Evolutionary conservation across 148 eudicot species (phyloP), one percentile per base, ranked within the genome.

Genomic region (Amaranthus cruentus): DNA sequence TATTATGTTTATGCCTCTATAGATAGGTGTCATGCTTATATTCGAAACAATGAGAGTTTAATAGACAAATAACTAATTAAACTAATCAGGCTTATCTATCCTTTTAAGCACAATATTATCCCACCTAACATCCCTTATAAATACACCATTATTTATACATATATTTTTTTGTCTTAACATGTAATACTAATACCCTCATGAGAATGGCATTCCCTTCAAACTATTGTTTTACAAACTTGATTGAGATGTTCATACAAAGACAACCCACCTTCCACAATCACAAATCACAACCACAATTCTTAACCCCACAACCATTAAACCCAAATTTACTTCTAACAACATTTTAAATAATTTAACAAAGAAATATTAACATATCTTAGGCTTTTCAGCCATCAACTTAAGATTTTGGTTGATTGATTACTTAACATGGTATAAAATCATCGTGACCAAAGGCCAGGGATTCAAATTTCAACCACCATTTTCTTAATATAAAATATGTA

Each of bases 151-250:
- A 73, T 62, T 62, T 49, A 2, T 42, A 5, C 61, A 51, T 68
- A 44, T 62, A 46, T 42, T 54, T 14, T 44, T 15, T 54, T 73
- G 76, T 65, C 76, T 18, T 68, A 54, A 74, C 75, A 65, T 74
- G 70, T 6, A 55, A 48, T 7, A 21, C 64, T 18, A 18, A 46
- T 7, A 21, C 64, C 21, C 55, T 66, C 77, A 74, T 56, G 55
- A 46, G 56, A 21, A 47, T 74, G 70, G 62, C 70, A 74, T 66
- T 55, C 13, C 63, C 61, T 63, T 65, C 77, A 65, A 66, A 66
- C 66, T 74, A 65, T 62, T 74, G 70, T 18, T 47, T 47, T 44
- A 55, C 52, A 53, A 73, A 14, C 28, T 9, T 46, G 47, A 69
- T 44, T 59, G 28, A 10, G 1, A 9, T 15, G 42, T 65, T 74